Evolutionary conservation across 306 rosid genomes (phyloP), one percentile per base, ranked within the genome.

Genomic region (Malus asiatica): DNA sequence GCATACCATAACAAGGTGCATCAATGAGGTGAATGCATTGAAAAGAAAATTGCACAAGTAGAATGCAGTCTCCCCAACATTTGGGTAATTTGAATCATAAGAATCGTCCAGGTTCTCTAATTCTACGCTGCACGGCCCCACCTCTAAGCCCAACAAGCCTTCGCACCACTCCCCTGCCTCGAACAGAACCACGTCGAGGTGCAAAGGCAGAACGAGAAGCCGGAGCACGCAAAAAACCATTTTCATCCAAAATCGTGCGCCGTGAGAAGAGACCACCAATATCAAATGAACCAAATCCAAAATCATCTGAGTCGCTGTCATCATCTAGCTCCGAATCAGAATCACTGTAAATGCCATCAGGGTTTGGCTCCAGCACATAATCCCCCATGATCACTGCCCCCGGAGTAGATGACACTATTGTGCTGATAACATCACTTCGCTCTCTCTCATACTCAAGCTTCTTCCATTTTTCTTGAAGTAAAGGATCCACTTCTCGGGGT

Each of bases 321-420:
- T 88, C 96, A 11, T 92, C 96, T 72, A 88, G 72, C 40, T 90
- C 96, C 68, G 83, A 82, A 45, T 90, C 96, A 8, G 70, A 78
- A 70, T 87, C 97, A 44, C 90, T 85, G 66, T 82, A 90, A 51
- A 89, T 82, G 27, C 79, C 79, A 48, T 64, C 76, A 57, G 79
- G 83, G 83, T 84, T 88, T 59, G 99, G 99, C 84, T 96, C 98
- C 18, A 96, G 80, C 77, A 96, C 97, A 66, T 90, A 96, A 84
- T 96, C 99, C 74, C 99, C 98, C 44, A 96, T 78, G 33, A 96
- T 92, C 86, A 89, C 86, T 35, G 99, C 96, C 66, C 97, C 97
- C 27, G 99, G 99, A 0, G 92, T 89, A 67, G 99, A 89, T 52
- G 99, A 85, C 74, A 87, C 76, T 77, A 96, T 89, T 23, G 99